phyloP scores from a whole-genome alignment of 768 basidiomycete species.

The Leucosporidium yakuticum region DNA sequence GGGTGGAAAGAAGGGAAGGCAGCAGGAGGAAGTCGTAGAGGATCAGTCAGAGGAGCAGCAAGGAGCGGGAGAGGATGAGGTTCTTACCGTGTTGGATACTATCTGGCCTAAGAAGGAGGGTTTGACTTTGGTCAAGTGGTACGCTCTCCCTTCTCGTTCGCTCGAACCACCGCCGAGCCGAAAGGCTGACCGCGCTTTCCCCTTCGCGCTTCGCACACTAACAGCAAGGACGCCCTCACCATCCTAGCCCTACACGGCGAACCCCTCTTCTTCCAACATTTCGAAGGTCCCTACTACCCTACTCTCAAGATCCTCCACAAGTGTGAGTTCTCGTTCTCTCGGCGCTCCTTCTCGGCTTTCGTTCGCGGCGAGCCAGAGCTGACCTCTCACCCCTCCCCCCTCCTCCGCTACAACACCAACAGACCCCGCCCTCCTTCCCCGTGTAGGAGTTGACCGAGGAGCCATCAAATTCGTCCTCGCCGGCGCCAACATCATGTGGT shows the following conservation, averaged over 20 bases:
- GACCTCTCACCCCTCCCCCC: constrained; percentile 1
- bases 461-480: constrained; percentile 94
- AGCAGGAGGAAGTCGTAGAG: constrained; percentile 27
- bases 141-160: constrained; percentile 22
- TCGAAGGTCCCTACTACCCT: constrained; percentile 86
- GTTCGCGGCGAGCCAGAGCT: not conserved
- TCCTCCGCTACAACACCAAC: constrained; percentile 9
- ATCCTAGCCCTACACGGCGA: constrained; percentile 82
- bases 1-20: constrained; percentile 34
- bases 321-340: constrained; percentile 55
- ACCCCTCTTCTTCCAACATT: constrained; percentile 92
- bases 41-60: constrained; percentile 25
- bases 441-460: constrained; percentile 85
- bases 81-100: constrained; percentile 72
- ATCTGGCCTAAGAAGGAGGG: constrained; percentile 99
- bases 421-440: constrained; percentile 89
- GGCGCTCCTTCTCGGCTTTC: not conserved
- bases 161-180: not conserved
- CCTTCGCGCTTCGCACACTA: constrained; percentile 49
- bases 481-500: constrained; percentile 89
- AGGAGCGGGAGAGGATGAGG: constrained; percentile 28
- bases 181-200: not conserved
- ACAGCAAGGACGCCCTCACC: constrained; percentile 69
- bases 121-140: constrained; percentile 91
- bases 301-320: constrained; percentile 84